Base-by-base conservation (phyloP, 306 rosid genomes). In the peach (Prunus persica) region DNA sequence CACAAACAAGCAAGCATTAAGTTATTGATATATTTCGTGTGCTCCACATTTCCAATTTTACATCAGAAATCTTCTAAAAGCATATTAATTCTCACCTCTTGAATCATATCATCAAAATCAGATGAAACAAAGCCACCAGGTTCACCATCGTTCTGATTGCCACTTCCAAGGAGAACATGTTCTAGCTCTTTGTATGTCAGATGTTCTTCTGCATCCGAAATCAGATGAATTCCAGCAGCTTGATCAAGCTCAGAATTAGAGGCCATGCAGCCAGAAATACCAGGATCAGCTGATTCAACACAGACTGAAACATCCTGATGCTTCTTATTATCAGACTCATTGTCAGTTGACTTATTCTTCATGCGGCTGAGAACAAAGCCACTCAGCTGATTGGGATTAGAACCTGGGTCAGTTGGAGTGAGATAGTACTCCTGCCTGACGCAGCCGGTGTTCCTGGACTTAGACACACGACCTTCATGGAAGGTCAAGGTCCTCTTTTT, bases 401-500 rank as follows among this genome's bases (percentile, higher is more conserved):
- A 25, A 61, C 49, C 72, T 15, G 0, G 46, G 9, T 30, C 43
- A 28, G 81, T 81, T 64, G 32, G 6, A 32, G 22, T 16, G 24
- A 34, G 3, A 45, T 81, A 82, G 66, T 91, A 91, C 63, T 91
- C 93, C 45, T 91, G 91, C 24, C 87, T 86, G 28, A 87, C 82
- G 88, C 90, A 91, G 0, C 78, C 54, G 76, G 86, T 80, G 74
- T 32, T 73, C 5, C 3, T 51, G 54, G 24, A 8, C 6, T 73
- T 79, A 41, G 1, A 78, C 81, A 34, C 69, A 50, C 86, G 81
- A 3, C 89, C 90, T 25, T 1, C 0, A 2, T 85, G 27, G 79
- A 84, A 91, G 69, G 89, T 91, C 67, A 91, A 79, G 8, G 88
- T 87, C 80, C 81, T 91, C 84, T 85, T 91, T 1, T 62, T 60